Base-by-base conservation (phyloP, 306 rosid genomes). In the Senna siamea region DNA sequence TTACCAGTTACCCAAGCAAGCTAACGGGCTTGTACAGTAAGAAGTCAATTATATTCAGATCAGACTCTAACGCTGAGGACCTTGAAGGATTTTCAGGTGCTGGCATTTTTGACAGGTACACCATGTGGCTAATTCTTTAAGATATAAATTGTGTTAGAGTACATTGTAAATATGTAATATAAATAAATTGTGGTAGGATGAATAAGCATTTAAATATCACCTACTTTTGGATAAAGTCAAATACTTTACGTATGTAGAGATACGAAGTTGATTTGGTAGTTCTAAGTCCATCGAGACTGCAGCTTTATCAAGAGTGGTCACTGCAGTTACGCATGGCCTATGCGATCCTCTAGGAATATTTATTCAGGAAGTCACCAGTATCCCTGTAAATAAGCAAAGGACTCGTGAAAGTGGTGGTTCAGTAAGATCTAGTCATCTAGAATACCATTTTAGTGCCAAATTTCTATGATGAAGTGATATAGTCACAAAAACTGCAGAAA, bases 81-180 rank as follows among this genome's bases (percentile, higher is more conserved):
- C 74, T 82, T n/a, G 79, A 74, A 78, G 86, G 82, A 67, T 82
- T 53, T 54, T 82, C 80, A 6, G 86, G 86, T 73, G 82, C 82
- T 69, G 82, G 86, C 51, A 69, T 78, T 69, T 82, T 78, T 74
- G 82, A 82, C 66, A 78, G 83, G 82, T 78, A 18, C 13, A 70
- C 22, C 28, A 18, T 54, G 58, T n/a, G 48, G 57, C 68, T 34
- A 12, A 13, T 34, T 73, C 62, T 53, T n/a, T n/a, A n/a, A 26
- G 30, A 26, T 26, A 26, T 26, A 26, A n/a, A n/a, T n/a, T n/a
- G n/a, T n/a, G n/a, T n/a, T n/a, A n/a, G n/a, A n/a, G n/a, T n/a
- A 26, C 30, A 3, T 1, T 26, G 30, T 2, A 37, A 37, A 37
- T 37, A 4, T 44, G 26, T 41, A 14, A 72, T 63, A 7, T 59